Evolutionary conservation across 2,329 filamentous ascomycete genomes (phyloP), one percentile per base, ranked within the genome.

Genomic region (Aspergillus transmontanensis): DNA sequence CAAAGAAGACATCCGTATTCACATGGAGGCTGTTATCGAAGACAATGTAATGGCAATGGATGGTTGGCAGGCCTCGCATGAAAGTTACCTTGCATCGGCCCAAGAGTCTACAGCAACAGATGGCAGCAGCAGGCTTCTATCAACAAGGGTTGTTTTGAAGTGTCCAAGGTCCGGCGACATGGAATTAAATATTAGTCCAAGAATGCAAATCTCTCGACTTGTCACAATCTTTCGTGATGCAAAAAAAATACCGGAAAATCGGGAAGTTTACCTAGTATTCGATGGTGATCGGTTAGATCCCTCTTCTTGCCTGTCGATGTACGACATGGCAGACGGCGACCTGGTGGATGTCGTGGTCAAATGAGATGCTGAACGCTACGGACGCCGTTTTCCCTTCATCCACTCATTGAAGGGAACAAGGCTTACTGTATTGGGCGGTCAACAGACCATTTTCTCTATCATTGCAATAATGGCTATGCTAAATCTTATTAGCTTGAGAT

Each of bases 1-100:
- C 28, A 51, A 85, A 30, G 83, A 84, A 28, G 82, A 83, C 14
- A 78, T 82, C 9, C 85, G 85, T 59, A 84, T 96, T n/a, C 85
- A 90, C 68, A 84, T 96, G 66, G 89, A 94, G 75, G 91, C 90
- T 7, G 92, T 91, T 85, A 94, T 91, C 0, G 82, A 87, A 9
- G 87, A 90, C 12, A 57, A 76, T 34, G 48, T 62, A 28, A 51
- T 63, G 16, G 64, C 65, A 12, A 46, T 11, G 50, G 54, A 43
- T 43, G 43, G 30, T 39, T 43, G 28, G 30, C 45, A 39, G 28
- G 26, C 28, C 10, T 50, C 16, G 19, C 28, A 54, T 54, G 39
- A 43, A 21, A 59, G 41, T 57, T 65, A 60, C 28, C 26, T 14
- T 43, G 48, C 34, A n/a, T 43, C 19, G 11, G 41, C 21, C 10